Conservation (phyloP, 2,329 filamentous ascomycete species). For the Colletotrichum eremochloae region DNA sequence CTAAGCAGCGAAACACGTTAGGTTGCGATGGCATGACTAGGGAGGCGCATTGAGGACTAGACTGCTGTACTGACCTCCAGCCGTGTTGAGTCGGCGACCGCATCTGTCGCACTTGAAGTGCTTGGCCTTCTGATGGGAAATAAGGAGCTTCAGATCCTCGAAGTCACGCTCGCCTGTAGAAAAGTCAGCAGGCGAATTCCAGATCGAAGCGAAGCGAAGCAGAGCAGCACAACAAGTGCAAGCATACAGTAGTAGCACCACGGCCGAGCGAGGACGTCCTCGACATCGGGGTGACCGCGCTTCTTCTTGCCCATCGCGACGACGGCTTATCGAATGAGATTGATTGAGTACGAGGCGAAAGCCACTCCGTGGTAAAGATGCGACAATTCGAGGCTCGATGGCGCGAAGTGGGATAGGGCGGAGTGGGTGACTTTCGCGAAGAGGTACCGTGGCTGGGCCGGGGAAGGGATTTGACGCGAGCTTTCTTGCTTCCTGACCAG, state of each 20-base stretch:
- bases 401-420: constrained; percentile 20
- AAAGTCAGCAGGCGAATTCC: constrained; percentile 44
- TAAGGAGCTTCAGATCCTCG: constrained; percentile 95
- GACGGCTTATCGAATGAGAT: background rate
- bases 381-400: background rate
- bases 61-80: constrained; percentile 76
- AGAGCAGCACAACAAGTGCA: constrained; percentile 21
- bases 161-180: constrained; percentile 87
- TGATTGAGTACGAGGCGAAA: no score
- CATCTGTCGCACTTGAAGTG: constrained; percentile 98
- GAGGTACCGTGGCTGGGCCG: constrained; percentile 18
- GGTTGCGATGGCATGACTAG: background rate
- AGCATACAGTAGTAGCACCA: constrained; percentile 96
- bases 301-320: constrained; percentile 86
- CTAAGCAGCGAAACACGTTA: constrained; percentile 58
- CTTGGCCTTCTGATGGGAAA: constrained; percentile 98
- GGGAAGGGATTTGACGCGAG: constrained; percentile 42
- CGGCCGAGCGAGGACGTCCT: constrained; percentile 87
- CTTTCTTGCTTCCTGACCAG: constrained; percentile 18
- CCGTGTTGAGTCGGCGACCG: constrained; percentile 88
- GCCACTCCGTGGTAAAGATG: background rate
- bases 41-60: background rate
- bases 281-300: constrained; percentile 85
- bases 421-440: constrained; percentile 22
- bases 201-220: no score